Percentiles rank a stretch among this genome's conserved stretches.
Conservation (phyloP, 169 alveolate species). For the Neospora caninum region DNA sequence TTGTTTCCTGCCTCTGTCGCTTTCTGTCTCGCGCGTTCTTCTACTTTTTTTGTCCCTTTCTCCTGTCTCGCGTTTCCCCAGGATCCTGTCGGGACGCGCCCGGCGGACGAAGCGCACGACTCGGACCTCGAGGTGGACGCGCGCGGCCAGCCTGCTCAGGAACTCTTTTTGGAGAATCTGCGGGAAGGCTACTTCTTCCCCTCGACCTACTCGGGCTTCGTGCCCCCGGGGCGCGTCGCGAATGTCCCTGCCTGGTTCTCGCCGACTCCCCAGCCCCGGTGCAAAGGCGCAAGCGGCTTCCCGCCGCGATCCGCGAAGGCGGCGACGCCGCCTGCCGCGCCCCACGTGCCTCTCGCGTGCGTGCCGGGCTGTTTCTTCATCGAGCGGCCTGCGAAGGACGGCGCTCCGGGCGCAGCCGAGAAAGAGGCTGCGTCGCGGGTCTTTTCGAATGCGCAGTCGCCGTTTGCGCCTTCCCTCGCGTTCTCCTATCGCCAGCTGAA, state of each 20-base stretch:
- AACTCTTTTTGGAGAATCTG: constrained; percentile 58
- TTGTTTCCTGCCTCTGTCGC: too few species aligned
- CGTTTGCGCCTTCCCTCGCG: background rate
- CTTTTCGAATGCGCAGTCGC: background rate
- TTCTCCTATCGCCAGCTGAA: constrained; percentile 38
- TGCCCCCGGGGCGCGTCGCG: constrained; percentile 64
- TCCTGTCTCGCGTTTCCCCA: background rate
- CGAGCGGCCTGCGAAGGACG: background rate
- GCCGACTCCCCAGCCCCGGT: constrained; percentile 34
- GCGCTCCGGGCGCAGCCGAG: background rate
- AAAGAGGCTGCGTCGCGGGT: background rate
- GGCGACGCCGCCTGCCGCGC: background rate
- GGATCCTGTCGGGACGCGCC: background rate
- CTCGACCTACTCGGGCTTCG: constrained; percentile 46
- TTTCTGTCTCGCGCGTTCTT: too few species aligned
- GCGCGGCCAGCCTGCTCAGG: constrained; percentile 22
- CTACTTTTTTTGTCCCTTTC: background rate
- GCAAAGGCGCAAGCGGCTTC: constrained; percentile 21
- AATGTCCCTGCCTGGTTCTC: constrained; percentile 56
- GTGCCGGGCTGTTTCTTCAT: constrained; percentile 31
- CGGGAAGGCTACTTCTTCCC: constrained; percentile 68
- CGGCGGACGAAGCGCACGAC: constrained; percentile 46
- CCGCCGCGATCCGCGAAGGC: constrained; percentile 34
- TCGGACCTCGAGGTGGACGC: constrained; percentile 58
- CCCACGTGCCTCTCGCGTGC: background rate